Percentiles rank a stretch among this genome's conserved stretches.
Conservation (phyloP, 108 stramenopile genomes). For the Epithemia pelagica region DNA sequence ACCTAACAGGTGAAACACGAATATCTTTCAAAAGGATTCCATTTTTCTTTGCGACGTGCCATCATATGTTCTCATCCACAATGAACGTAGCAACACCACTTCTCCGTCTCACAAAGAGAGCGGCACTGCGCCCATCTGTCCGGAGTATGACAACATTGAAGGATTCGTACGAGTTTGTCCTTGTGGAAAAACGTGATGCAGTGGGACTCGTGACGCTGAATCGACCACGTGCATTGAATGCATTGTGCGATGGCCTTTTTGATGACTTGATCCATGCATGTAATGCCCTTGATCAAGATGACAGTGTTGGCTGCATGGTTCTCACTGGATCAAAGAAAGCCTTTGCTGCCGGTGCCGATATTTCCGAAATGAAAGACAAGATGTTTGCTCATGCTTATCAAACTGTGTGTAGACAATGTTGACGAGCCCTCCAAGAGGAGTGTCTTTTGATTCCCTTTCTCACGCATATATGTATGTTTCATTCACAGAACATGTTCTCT, state of each 20-base stretch:
- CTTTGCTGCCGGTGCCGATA: constrained; percentile 97
- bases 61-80: too few relatives aligned
- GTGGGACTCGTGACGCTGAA: constrained; percentile 90
- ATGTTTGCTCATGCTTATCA: constrained; percentile 76
- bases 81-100: too few relatives aligned
- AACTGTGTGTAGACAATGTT: constrained; percentile 37
- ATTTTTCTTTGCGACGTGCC: too few relatives aligned
- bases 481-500: constrained; percentile 84
- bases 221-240: constrained; percentile 96
- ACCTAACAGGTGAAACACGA: too few relatives aligned
- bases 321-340: constrained; percentile 91
- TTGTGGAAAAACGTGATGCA: constrained; percentile 36
- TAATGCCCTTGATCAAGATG: constrained; percentile 64
- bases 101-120: too few relatives aligned
- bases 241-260: constrained; percentile 88
- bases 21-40: too few relatives aligned
- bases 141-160: constrained; percentile 17
- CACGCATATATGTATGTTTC: too few relatives aligned
- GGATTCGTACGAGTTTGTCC: constrained; percentile 41
- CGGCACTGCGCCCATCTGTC: too few relatives aligned
- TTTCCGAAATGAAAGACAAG: constrained; percentile 85
- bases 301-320: constrained; percentile 84
- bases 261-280: constrained; percentile 81
- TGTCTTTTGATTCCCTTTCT: neutral
- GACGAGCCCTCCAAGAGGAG: too few relatives aligned